These are phyloP conservation scores for Alnus rubra DNA, from an alignment of 306 rosid genomes.

Conservation along the genomic window DNA sequence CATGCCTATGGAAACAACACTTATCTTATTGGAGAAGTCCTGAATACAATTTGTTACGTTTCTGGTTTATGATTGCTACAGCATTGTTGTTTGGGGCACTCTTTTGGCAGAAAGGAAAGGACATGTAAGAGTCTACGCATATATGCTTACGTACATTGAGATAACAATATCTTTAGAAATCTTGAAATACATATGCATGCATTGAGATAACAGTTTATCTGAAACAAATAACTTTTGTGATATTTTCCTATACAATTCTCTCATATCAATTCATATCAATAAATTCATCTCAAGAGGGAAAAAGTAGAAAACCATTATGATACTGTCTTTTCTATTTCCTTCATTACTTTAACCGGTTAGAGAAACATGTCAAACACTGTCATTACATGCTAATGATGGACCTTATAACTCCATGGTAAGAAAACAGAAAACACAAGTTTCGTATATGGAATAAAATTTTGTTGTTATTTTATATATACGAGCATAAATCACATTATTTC, in stretches of 20 bases:
- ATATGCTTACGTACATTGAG: not conserved
- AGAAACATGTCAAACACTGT: too few relatives aligned
- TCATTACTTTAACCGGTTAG: too few relatives aligned
- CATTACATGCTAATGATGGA: too few relatives aligned
- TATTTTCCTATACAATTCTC: not conserved
- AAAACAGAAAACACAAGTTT: too few relatives aligned
- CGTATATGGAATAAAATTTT: too few relatives aligned
- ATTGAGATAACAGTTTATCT: not conserved
- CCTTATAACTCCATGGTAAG: too few relatives aligned
- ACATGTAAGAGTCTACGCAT: slow-evolving; percentile 50
- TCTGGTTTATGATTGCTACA: slow-evolving; percentile 54
- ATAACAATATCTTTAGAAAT: not conserved
- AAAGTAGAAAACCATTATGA: not conserved
- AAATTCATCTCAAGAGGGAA: not conserved
- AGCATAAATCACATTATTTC: too few relatives aligned
- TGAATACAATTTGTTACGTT: slow-evolving; percentile 67
- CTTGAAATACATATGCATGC: not conserved
- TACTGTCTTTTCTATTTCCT: not conserved
- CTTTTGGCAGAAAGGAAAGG: slow-evolving; percentile 79
- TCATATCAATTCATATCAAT: too few relatives aligned
- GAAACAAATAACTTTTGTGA: not conserved
- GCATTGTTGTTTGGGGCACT: slow-evolving; percentile 68
- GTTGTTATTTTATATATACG: too few relatives aligned
- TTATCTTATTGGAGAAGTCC: slow-evolving; percentile 89
- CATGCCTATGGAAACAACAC: slow-evolving; percentile 83